Evolutionary conservation across 148 eudicot species (phyloP), one percentile per base, ranked within the genome.

Genomic region (Vaccinium macrocarpon): DNA sequence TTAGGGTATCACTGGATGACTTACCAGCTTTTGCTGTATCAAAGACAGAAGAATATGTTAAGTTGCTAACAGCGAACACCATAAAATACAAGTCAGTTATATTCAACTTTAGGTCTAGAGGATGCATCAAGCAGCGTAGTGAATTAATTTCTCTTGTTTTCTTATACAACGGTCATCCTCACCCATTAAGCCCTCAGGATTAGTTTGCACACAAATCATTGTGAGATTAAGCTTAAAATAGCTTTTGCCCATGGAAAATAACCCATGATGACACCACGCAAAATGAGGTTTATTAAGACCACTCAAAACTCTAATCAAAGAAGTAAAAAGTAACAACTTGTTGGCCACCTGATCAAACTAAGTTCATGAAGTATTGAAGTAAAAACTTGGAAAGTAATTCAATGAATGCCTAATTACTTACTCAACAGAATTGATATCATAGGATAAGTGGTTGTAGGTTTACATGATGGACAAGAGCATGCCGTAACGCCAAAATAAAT

Each of bases 21-120:
- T 90, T 90, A 4, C 62, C 87, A 61, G 90, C 55, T 90, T 91
- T 93, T 42, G 84, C 94, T 89, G 55, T 83, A 49, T 81, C 18
- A 83, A 35, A 13, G 46, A 66, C 64, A 78, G 84, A 76, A 62
- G 85, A 71, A 59, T 6, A 38, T 7, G 8, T 85, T 49, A 29
- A 71, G 19, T 25, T 6, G 21, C 5, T 35, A 8, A 48, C 32
- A 25, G 46, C 29, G 29, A 38, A 8, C 15, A 38, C 79, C 55
- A 51, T 32, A 49, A 48, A 62, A 46, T 51, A 38, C 62, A 62
- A 29, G 46, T 13, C 46, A 85, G 55, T 16, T 25, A 64, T n/a
- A 29, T 53, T 66, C 14, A 51, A 50, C 76, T 15, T 27, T 42
- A 64, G 29, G 38, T 66, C 42, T 35, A 66, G 83, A 71, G 25